Conservation (phyloP, 441 rosid genomes). For the Sinapis alba region DNA sequence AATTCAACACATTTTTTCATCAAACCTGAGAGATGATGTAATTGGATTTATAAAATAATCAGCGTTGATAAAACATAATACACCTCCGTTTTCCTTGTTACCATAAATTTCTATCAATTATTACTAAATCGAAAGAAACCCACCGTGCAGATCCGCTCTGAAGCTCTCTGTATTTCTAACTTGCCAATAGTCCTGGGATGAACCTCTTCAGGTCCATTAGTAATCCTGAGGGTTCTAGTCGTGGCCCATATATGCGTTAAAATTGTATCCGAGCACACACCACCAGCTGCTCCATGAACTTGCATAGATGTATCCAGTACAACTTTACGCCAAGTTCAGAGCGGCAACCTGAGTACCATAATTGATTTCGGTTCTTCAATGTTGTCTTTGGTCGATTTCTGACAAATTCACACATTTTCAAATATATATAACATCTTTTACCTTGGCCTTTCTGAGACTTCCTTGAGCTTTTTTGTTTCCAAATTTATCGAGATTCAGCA, state of each 20-base stretch:
- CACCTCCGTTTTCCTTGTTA: too few species aligned
- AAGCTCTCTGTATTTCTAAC: slow-evolving; percentile 65
- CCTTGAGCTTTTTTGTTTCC: slow-evolving; percentile 89
- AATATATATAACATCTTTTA: slow-evolving; percentile 3
- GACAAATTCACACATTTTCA: too few species aligned
- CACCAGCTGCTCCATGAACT: slow-evolving; percentile 81
- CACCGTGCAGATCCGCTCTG: slow-evolving; percentile 46
- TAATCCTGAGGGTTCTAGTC: slow-evolving; percentile 82
- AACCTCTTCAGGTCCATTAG: slow-evolving; percentile 95
- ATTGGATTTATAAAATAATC: too few species aligned
- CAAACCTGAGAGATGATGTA: too few species aligned
- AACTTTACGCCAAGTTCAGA: slow-evolving; percentile 81
- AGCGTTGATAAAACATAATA: too few species aligned
- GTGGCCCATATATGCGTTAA: slow-evolving; percentile 91
- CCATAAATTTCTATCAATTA: too few species aligned
- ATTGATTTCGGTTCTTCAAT: not conserved
- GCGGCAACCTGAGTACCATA: slow-evolving; percentile 71
- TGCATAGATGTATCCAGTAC: slow-evolving; percentile 90
- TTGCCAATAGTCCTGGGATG: slow-evolving; percentile 88
- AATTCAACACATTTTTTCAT: too few species aligned
- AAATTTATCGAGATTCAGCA: slow-evolving; percentile 86
- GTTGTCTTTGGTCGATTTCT: too few species aligned
- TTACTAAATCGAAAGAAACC: not conserved
- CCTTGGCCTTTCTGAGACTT: slow-evolving; percentile 92
- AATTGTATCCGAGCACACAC: slow-evolving; percentile 76